A percentile compares a stretch with the other conserved stretches of the same genome.
Conservation (phyloP, 208 protist species). For the Histomonas meleagridis region DNA sequence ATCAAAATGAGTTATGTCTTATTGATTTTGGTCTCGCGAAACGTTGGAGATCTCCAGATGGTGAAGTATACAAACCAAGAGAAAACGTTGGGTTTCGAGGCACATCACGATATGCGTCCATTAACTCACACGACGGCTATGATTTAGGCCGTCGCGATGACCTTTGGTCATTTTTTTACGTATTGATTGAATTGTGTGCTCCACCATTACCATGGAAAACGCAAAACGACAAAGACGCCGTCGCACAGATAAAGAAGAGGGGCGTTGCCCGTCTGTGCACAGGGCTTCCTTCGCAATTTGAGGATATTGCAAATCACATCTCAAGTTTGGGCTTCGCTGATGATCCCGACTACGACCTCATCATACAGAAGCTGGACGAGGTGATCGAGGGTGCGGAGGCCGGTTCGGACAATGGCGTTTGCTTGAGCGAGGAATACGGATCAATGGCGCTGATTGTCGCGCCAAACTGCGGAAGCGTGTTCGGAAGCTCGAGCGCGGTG, state of each 20-base stretch:
- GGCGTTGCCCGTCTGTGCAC: background rate
- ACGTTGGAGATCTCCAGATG: background rate
- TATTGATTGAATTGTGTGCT: background rate
- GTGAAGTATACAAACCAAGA: background rate
- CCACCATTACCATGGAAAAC: conserved; percentile 18
- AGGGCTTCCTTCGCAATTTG: background rate
- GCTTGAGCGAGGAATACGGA: background rate
- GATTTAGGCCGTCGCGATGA: background rate
- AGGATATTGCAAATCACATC: background rate
- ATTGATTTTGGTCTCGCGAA: conserved; percentile 35
- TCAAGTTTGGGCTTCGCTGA: background rate
- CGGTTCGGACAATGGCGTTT: background rate
- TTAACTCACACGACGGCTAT: background rate
- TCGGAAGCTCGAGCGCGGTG: background rate
- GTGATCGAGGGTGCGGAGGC: background rate
- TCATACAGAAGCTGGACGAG: background rate
- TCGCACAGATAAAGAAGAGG: background rate
- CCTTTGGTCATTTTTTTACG: conserved; percentile 25
- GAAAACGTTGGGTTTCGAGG: background rate
- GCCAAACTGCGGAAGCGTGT: background rate
- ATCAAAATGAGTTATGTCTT: background rate
- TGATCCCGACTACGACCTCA: background rate
- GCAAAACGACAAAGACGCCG: background rate
- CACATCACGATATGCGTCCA: conserved; percentile 9
- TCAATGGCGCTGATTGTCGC: conserved; percentile 27